Conservation (phyloP, 306 rosid species). For the Casuarina equisetifolia region DNA sequence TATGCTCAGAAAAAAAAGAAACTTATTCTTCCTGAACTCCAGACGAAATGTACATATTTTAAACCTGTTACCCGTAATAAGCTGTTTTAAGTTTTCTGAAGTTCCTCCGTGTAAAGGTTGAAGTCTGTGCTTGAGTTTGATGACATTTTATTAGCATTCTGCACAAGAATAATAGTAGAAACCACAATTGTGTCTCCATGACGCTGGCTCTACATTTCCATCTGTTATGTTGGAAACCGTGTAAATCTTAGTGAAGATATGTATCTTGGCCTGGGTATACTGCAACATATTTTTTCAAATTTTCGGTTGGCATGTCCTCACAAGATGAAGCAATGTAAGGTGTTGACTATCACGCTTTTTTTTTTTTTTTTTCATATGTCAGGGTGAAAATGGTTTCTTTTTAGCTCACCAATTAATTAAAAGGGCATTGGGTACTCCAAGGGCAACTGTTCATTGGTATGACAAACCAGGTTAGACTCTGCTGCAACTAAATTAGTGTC, state of each 20-base stretch:
- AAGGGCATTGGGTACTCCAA: conserved; percentile 61
- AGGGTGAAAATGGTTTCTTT: conserved; percentile 76
- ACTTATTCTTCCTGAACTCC: no score
- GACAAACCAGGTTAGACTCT: conserved; percentile 78
- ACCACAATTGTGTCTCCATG: neutral
- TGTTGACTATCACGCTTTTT: neutral
- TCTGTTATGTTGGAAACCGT: neutral
- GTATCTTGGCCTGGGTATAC: neutral
- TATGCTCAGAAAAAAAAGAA: no score
- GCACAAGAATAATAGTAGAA: neutral
- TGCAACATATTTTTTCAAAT: neutral
- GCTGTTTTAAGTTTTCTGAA: neutral
- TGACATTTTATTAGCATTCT: neutral
- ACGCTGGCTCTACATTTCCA: neutral
- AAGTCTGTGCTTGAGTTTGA: neutral
- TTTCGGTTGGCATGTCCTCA: neutral
- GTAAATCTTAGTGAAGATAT: neutral
- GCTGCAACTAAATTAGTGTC: neutral
- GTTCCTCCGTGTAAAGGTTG: neutral
- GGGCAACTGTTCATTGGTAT: conserved; percentile 93
- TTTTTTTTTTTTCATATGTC: conserved; percentile 15
- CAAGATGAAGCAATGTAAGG: neutral
- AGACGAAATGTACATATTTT: neutral
- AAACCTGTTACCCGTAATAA: neutral
- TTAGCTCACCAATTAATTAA: conserved; percentile 68